phyloP scores from a whole-genome alignment of 495 filamentous ascomycete genomes.

The Daldinia vernicosa region DNA sequence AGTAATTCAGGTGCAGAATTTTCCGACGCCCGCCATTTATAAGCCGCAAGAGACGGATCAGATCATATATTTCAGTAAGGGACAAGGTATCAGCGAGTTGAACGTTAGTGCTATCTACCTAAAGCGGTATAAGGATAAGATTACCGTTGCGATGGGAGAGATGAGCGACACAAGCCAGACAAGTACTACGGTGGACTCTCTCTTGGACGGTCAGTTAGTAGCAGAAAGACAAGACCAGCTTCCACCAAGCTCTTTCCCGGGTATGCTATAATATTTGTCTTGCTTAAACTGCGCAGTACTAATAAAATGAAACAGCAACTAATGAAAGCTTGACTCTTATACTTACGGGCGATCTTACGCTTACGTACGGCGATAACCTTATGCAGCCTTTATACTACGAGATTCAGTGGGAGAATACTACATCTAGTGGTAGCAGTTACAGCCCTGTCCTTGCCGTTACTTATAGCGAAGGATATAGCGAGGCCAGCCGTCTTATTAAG shows the following conservation, averaged over 20 bases:
- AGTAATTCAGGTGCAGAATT: slow-evolving; percentile 5
- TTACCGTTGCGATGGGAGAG: slow-evolving; percentile 9
- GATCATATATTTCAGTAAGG: slow-evolving; percentile 5
- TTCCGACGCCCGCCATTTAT: slow-evolving; percentile 19
- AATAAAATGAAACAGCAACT: slow-evolving; percentile 13
- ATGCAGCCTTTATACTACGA: slow-evolving; percentile 29
- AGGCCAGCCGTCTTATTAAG: not conserved
- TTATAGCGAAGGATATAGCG: not conserved
- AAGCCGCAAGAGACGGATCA: not conserved
- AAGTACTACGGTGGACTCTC: not conserved
- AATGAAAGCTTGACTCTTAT: slow-evolving; percentile 13
- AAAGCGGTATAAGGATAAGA: slow-evolving; percentile 17
- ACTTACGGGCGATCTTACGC: not conserved
- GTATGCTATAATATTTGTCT: slow-evolving; percentile 11
- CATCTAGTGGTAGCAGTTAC: slow-evolving; percentile 20
- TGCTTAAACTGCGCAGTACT: not conserved
- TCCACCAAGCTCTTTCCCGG: not conserved
- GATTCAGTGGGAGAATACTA: slow-evolving; percentile 30
- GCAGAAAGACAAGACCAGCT: not conserved
- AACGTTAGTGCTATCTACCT: slow-evolving; percentile 14
- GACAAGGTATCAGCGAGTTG: slow-evolving; percentile 13
- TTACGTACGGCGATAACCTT: slow-evolving; percentile 6
- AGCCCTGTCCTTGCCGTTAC: slow-evolving; percentile 27
- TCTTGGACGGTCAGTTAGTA: not conserved
- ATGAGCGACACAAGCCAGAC: not conserved